Evolutionary conservation across 2,329 filamentous ascomycete genomes (phyloP), one percentile per base, ranked within the genome.

Genomic region (Macrophomina tecta): DNA sequence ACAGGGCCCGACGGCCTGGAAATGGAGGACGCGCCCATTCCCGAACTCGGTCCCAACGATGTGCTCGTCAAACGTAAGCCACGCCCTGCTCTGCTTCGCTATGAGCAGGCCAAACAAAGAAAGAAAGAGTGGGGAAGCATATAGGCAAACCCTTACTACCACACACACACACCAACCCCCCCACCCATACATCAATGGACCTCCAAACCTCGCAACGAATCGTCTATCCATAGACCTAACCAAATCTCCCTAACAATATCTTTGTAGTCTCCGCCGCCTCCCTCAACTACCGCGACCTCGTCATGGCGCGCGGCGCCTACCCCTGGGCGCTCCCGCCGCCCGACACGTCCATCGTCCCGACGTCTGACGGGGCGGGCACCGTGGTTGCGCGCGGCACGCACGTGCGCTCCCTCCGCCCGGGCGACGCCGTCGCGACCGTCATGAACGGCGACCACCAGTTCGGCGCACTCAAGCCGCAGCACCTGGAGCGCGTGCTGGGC

Each of bases 31-130:
- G 82, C 78, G 0, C 73, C 83, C 1, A 73, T 92, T 2, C 88
- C 89, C 12, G 78, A 86, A 70, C 74, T 90, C 1, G 90, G 90
- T 53, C 90, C 92, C 65, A 86, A 86, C 69, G 88, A 94, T 34
- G 90, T 93, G 5, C 83, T 94, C 40, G 87, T 94, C 71, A 90
- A 90, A 77, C 82, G 82, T 82, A 74, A 64, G 76, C 23, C 36
- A 32, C 6, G 16, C 36, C 18, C 1, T 23, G 14, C 32, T 36
- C 1, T 11, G 2, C 52, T 38, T 32, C 18, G 30, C 23, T 38
- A 1, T 12, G 23, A 4, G 14, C 11, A 14, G 23, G 12, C 9
- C 18, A 51, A 28, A 49, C 8, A 28, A 32, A 14, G 16, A 30
- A 32, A 51, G 4, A 5, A 36, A 32, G 6, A 14, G 42, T 45